phyloP scores from a whole-genome alignment of 306 rosid species.

The barrel medic (Medicago truncatula) region MtrunA17r5.0-ANR NC_053043.1:50241501-50242000 shows the following conservation, averaged over 20 bases:
- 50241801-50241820: conserved; percentile 90
- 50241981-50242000: neutral
- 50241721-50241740: conserved; percentile 69
- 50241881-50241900: conserved; percentile 12
- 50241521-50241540: conserved; percentile 86
- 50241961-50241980: conserved; percentile 10
- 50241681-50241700: conserved; percentile 30
- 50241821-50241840: conserved; percentile 88
- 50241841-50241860: conserved; percentile 65
- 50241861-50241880: conserved; percentile 30
- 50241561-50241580: conserved; percentile 77
- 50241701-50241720: conserved; percentile 37
- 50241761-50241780: conserved; percentile 63
- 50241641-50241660: conserved; percentile 96
- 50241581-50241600: conserved; percentile 83
- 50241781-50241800: conserved; percentile 88
- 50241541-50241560: conserved; percentile 88
- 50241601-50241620: conserved; percentile 98
- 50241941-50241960: neutral
- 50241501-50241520: conserved; percentile 39
- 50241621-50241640: conserved; percentile 98
- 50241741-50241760: conserved; percentile 89
- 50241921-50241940: neutral
- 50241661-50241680: conserved; percentile 45
- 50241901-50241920: conserved; percentile 16